phyloP scores from a whole-genome alignment of 2,329 filamentous ascomycete genomes.

The Cercospora sojina region DNA sequence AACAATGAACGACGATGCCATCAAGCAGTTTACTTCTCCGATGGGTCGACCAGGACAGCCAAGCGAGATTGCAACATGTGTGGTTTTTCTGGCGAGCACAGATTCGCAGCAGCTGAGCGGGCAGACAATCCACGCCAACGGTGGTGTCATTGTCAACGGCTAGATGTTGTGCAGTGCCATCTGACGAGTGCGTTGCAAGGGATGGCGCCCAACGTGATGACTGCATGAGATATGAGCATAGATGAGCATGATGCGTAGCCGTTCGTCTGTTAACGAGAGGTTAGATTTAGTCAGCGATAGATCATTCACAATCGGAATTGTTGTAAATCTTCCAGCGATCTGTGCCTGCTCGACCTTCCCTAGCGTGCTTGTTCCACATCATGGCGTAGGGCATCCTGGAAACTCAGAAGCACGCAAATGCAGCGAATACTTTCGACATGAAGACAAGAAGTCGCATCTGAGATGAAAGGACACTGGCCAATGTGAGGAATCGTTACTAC shows the following conservation, averaged over 20 bases:
- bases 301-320: neutral
- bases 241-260: neutral
- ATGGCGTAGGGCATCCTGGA: neutral
- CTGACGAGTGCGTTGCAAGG: neutral
- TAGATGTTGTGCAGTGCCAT: conserved; percentile 12
- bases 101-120: conserved; percentile 75
- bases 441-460: neutral
- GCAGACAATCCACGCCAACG: conserved; percentile 66
- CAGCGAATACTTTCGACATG: neutral
- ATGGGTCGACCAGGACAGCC: conserved; percentile 79
- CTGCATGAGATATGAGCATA: neutral
- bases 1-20: conserved; percentile 68
- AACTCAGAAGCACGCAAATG: neutral
- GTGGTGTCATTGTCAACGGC: conserved; percentile 56
- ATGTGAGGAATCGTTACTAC: neutral
- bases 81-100: conserved; percentile 74
- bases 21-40: conserved; percentile 70
- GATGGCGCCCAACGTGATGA: neutral
- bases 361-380: neutral
- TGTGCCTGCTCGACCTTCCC: neutral
- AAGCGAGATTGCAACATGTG: conserved; percentile 76
- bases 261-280: neutral
- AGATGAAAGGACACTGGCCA: neutral
- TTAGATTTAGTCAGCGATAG: neutral
- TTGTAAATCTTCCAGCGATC: neutral